These are phyloP conservation scores for Alnus glutinosa DNA, from an alignment of 306 rosid species.

Conservation along the genomic window DNA sequence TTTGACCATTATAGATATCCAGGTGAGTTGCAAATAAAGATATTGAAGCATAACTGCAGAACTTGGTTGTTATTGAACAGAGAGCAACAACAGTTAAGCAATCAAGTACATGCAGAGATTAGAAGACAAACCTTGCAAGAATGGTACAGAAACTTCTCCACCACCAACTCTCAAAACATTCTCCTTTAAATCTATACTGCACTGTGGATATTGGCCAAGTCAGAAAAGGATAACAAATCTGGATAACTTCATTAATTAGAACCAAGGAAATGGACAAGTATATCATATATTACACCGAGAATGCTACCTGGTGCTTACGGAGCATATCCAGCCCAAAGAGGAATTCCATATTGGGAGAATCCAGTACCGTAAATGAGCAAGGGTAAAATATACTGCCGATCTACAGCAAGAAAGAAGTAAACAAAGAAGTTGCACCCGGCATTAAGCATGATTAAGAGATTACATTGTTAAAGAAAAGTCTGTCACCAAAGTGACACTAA, in stretches of 20 bases:
- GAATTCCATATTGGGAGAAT: conserved; percentile 92
- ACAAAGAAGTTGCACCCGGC: conserved; percentile 10
- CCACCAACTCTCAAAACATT: conserved; percentile 92
- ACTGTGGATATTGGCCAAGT: conserved; percentile 46
- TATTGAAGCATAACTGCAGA: conserved; percentile 15
- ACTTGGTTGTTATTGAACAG: neutral
- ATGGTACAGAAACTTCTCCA: conserved; percentile 93
- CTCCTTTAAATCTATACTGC: conserved; percentile 81
- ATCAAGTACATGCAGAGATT: conserved; percentile 2
- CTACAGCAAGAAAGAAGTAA: conserved; percentile 37
- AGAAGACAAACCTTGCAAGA: conserved; percentile 73
- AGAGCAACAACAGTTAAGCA: neutral
- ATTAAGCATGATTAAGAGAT: neutral
- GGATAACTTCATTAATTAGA: conserved; percentile 20
- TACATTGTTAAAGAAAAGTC: neutral
- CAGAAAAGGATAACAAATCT: conserved; percentile 25
- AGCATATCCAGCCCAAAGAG: conserved; percentile 98
- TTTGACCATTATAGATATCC: conserved; percentile 13
- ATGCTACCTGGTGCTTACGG: conserved; percentile 88
- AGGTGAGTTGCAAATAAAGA: conserved; percentile 13
- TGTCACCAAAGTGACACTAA: neutral
- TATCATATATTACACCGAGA: conserved; percentile 8
- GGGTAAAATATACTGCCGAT: conserved; percentile 87
- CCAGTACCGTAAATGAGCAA: conserved; percentile 86
- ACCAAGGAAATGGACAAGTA: conserved; percentile 6